Conservation (phyloP, 768 basidiomycete species). For the Naganishia vishniacii region DNA sequence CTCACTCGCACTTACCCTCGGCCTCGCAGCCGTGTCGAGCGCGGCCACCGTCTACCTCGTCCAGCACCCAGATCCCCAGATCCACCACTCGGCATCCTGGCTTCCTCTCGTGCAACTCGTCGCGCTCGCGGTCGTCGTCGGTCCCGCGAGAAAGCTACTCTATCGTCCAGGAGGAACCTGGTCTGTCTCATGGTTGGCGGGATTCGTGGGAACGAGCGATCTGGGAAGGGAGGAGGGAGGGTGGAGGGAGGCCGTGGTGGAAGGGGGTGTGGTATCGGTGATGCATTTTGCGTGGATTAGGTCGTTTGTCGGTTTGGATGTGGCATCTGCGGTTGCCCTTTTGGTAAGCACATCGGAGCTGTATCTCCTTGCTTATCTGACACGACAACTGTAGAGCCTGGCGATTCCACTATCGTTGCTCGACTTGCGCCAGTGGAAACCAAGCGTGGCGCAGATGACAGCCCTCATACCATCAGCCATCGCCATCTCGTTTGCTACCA, state of each 20-base stretch:
- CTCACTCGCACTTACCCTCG: too few relatives aligned
- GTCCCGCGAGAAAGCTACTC: background rate
- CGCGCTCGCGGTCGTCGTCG: background rate
- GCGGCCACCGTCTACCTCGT: too few relatives aligned
- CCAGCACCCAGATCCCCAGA: background rate
- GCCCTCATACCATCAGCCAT: background rate
- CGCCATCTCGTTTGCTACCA: background rate
- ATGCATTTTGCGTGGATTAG: slow-evolving; percentile 7
- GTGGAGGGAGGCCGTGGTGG: background rate
- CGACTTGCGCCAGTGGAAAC: background rate
- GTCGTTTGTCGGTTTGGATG: slow-evolving; percentile 9
- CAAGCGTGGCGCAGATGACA: background rate
- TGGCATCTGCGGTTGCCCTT: background rate
- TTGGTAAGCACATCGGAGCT: background rate
- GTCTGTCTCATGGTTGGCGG: background rate
- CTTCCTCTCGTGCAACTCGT: slow-evolving; percentile 2
- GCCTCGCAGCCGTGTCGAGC: too few relatives aligned
- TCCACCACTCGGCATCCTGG: background rate
- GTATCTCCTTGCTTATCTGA: background rate
- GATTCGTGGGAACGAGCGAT: too few relatives aligned
- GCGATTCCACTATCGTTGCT: background rate
- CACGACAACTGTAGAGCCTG: background rate
- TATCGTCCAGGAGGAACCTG: slow-evolving; percentile 3
- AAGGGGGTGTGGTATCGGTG: background rate
- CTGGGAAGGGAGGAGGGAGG: background rate